phyloP scores from a whole-genome alignment of 352 stramenopile genomes.

The Phytophthora aleatoria region DNA sequence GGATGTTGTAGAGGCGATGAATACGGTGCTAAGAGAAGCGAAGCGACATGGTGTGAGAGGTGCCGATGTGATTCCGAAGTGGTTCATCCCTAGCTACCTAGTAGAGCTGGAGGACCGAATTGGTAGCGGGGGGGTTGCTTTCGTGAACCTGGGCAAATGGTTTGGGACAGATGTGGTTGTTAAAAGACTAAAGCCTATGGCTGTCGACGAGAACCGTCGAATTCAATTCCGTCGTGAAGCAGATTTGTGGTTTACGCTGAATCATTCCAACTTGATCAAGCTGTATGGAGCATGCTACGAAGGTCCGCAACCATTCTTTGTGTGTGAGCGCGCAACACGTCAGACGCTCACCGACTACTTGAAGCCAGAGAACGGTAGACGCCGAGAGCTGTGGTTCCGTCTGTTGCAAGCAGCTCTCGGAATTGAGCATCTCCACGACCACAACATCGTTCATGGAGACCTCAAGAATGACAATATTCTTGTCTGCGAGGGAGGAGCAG shows the following conservation, averaged over 20 bases:
- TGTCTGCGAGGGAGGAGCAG: slow-evolving; percentile 29
- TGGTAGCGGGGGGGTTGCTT: slow-evolving; percentile 25
- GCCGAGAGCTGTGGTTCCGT: slow-evolving; percentile 33
- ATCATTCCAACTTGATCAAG: slow-evolving; percentile 40
- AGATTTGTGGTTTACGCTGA: slow-evolving; percentile 35
- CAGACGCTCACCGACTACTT: slow-evolving; percentile 29
- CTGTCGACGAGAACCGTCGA: slow-evolving; percentile 12
- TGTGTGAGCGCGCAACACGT: slow-evolving; percentile 34
- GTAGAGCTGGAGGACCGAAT: slow-evolving; percentile 25
- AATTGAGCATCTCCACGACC: slow-evolving; percentile 38
- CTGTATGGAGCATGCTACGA: slow-evolving; percentile 37
- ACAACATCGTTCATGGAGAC: slow-evolving; percentile 39
- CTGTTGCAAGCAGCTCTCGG: slow-evolving; percentile 35
- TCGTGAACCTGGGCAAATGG: slow-evolving; percentile 31
- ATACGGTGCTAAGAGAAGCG: slow-evolving; percentile 28
- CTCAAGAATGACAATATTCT: slow-evolving; percentile 42
- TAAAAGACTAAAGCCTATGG: slow-evolving; percentile 26
- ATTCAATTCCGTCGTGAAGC: slow-evolving; percentile 30
- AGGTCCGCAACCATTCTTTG: slow-evolving; percentile 31
- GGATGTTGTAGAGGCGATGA: slow-evolving; percentile 28
- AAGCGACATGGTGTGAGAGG: slow-evolving; percentile 18
- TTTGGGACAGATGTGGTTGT: slow-evolving; percentile 35
- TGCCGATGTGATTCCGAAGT: slow-evolving; percentile 29
- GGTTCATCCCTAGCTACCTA: slow-evolving; percentile 34
- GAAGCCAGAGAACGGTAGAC: slow-evolving; percentile 21